Conservation (phyloP, 2,329 filamentous ascomycete species). For the Fusarium anguioides region DNA sequence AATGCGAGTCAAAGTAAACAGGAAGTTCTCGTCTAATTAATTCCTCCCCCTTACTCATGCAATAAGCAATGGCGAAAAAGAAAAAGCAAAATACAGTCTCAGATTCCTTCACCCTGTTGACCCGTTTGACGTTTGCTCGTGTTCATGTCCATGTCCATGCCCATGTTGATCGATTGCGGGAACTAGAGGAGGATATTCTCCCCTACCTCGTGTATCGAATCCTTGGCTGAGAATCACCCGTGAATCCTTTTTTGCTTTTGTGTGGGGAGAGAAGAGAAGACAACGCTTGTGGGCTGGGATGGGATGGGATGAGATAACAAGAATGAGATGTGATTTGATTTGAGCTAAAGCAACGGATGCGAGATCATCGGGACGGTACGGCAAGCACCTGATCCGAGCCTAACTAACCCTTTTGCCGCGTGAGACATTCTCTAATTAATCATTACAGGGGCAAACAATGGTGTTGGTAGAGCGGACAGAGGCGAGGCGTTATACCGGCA, state of each 20-base stretch:
- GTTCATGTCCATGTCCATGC: background rate
- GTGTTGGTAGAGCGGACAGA: background rate
- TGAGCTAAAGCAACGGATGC: constrained; percentile 25
- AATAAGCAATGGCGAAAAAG: constrained; percentile 5
- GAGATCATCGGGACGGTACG: constrained; percentile 34
- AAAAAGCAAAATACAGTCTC: constrained; percentile 16
- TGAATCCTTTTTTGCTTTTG: background rate
- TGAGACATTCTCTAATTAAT: constrained; percentile 13
- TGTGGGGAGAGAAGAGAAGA: constrained; percentile 24
- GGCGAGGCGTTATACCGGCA: constrained; percentile 1
- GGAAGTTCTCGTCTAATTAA: background rate
- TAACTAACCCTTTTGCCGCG: constrained; percentile 31
- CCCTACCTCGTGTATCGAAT: constrained; percentile 29
- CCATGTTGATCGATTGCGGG: no score
- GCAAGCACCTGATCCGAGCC: constrained; percentile 37
- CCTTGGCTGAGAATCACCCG: constrained; percentile 25
- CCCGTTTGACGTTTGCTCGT: no score
- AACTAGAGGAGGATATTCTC: constrained; percentile 32
- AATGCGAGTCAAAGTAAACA: constrained; percentile 2
- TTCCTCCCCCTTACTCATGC: constrained; percentile 10
- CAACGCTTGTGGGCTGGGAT: background rate
- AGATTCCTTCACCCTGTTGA: background rate
- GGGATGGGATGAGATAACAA: background rate
- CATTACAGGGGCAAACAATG: background rate
- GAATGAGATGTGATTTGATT: constrained; percentile 1